Conservation (phyloP, 2,329 filamentous ascomycete genomes). For the Byssochlamys sp. region DNA sequence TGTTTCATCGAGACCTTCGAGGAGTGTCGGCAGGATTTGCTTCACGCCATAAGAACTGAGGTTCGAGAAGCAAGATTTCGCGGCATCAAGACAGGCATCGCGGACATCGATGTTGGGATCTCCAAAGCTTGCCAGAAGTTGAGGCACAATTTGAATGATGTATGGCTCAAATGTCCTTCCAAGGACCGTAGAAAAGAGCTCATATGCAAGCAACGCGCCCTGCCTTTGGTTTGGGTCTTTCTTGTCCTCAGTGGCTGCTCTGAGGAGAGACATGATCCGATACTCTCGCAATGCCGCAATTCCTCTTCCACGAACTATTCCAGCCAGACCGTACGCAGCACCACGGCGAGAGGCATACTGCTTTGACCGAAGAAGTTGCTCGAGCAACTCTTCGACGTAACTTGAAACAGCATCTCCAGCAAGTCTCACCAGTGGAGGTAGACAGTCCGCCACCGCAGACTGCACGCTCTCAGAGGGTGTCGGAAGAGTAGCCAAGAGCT, state of each 20-base stretch:
- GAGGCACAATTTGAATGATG: slow-evolving; percentile 86
- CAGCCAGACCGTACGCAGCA: slow-evolving; percentile 87
- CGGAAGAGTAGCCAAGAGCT: slow-evolving; percentile 74
- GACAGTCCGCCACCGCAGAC: slow-evolving; percentile 86
- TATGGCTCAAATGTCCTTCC: slow-evolving; percentile 91
- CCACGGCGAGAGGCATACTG: slow-evolving; percentile 88
- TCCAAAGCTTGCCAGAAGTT: slow-evolving; percentile 79
- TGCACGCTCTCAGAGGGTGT: slow-evolving; percentile 95
- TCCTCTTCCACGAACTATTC: slow-evolving; percentile 79
- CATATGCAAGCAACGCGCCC: slow-evolving; percentile 79
- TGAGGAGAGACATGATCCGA: slow-evolving; percentile 72
- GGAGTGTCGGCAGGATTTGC: slow-evolving; percentile 78
- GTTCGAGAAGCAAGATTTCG: slow-evolving; percentile 86
- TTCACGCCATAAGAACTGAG: slow-evolving; percentile 94
- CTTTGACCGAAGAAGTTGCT: slow-evolving; percentile 75
- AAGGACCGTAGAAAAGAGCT: slow-evolving; percentile 76
- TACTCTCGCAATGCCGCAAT: slow-evolving; percentile 73
- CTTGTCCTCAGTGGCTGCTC: slow-evolving; percentile 82
- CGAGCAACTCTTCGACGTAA: slow-evolving; percentile 72
- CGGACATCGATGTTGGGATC: slow-evolving; percentile 81
- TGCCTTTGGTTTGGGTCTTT: slow-evolving; percentile 83
- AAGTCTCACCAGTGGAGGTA: slow-evolving; percentile 79
- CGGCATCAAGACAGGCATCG: slow-evolving; percentile 82
- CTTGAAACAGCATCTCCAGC: slow-evolving; percentile 66
- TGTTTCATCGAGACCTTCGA: slow-evolving; percentile 84